phyloP scores from a whole-genome alignment of 2,329 filamentous ascomycete genomes.

The Sporothrix curviconia region DNA sequence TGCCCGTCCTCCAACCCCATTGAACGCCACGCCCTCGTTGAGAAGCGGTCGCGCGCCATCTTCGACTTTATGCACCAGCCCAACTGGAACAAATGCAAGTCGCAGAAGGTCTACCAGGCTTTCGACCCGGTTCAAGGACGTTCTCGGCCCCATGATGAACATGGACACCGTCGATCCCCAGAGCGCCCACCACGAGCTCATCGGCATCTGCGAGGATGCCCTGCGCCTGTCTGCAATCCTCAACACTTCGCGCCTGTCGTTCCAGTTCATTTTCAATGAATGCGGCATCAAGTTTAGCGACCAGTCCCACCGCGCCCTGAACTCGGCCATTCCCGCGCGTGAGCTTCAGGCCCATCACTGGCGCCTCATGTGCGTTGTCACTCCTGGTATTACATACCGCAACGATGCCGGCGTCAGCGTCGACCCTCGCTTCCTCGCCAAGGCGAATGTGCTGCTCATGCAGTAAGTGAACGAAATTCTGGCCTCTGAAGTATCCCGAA shows the following conservation, averaged over 20 bases:
- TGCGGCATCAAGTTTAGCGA: conserved; percentile 42
- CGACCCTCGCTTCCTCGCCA: conserved; percentile 37
- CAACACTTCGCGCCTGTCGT: conserved; percentile 33
- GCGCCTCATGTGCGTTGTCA: conserved; percentile 48
- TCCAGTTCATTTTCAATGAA: conserved; percentile 39
- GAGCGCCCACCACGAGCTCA: conserved; percentile 37
- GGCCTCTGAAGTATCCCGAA: background rate
- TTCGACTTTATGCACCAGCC: conserved; percentile 26
- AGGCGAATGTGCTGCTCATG: conserved; percentile 46
- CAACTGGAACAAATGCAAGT: conserved; percentile 24
- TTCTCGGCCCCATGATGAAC: conserved; percentile 38
- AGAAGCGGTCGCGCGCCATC: conserved; percentile 31
- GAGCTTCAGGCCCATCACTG: conserved; percentile 44
- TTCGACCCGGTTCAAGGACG: conserved; percentile 26
- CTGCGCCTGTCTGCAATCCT: conserved; percentile 43
- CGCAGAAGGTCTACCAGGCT: conserved; percentile 21
- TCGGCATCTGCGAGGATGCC: conserved; percentile 34
- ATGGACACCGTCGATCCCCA: conserved; percentile 31
- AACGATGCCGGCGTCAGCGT: conserved; percentile 44
- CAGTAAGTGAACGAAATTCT: conserved; percentile 4
- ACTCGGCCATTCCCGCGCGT: conserved; percentile 34
- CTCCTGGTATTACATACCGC: conserved; percentile 48
- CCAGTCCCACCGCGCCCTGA: conserved; percentile 41
- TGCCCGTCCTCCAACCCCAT: conserved; percentile 14
- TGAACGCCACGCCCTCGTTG: conserved; percentile 32